A percentile compares a stretch with the other conserved stretches of the same genome.
These are phyloP conservation scores for Aspergillus clavatus DNA, from an alignment of 2,329 filamentous ascomycete species.

Conservation along the genomic window DNA sequence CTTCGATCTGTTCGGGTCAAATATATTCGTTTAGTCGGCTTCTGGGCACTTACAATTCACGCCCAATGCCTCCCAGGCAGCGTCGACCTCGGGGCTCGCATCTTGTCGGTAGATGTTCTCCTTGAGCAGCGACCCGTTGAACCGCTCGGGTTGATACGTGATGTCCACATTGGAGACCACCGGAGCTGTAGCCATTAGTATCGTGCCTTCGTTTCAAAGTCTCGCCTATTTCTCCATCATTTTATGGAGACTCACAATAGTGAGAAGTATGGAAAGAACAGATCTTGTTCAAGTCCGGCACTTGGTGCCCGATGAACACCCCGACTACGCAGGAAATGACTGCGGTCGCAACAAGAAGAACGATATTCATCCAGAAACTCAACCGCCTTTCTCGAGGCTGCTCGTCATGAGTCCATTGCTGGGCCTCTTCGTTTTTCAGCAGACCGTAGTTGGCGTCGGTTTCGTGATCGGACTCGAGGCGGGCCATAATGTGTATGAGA, in stretches of 20 bases:
- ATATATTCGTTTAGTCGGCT: neutral
- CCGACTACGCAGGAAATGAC: constrained; percentile 19
- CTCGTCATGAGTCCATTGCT: constrained; percentile 2
- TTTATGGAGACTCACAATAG: constrained; percentile 20
- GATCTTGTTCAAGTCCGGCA: constrained; percentile 14
- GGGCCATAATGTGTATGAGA: neutral
- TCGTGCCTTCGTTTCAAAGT: no score
- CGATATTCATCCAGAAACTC: constrained; percentile 3
- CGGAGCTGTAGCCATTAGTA: constrained; percentile 24
- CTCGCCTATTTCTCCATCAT: no score
- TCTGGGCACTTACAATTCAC: constrained; percentile 45
- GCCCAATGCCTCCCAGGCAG: constrained; percentile 52
- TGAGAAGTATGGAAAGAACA: constrained; percentile 22
- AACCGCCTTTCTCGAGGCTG: neutral
- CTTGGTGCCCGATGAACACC: constrained; percentile 10
- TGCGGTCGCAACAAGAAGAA: constrained; percentile 13
- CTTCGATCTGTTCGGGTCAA: constrained; percentile 35
- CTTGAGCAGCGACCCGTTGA: constrained; percentile 55
- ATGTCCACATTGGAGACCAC: constrained; percentile 40
- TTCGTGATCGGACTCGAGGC: neutral
- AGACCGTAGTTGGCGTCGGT: constrained; percentile 2
- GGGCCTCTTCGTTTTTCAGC: constrained; percentile 2
- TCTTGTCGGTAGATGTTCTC: constrained; percentile 51
- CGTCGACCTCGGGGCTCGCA: constrained; percentile 52
- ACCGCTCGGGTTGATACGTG: constrained; percentile 40